Evolutionary conservation across 2,329 filamentous ascomycete species (phyloP), one percentile per base, ranked within the genome.

Genomic region (Myrmaecium sp.): DNA sequence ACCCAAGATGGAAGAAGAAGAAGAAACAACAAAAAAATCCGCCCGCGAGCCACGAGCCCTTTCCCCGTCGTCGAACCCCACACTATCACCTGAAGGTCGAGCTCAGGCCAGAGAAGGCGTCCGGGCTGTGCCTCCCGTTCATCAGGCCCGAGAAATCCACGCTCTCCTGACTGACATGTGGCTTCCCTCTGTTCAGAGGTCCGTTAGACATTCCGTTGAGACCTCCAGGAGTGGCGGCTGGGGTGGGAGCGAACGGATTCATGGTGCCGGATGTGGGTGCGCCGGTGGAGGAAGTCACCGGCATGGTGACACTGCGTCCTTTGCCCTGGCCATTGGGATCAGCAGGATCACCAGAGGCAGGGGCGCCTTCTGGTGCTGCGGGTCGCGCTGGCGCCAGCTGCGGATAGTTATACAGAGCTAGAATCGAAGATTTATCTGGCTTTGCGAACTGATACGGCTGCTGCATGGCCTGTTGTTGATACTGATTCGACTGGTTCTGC

Each of bases 71-170:
- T n/a, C n/a, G n/a, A n/a, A n/a, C n/a, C n/a, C n/a, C n/a, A n/a
- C n/a, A n/a, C n/a, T n/a, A n/a, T n/a, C n/a, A n/a, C n/a, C n/a
- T n/a, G n/a, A n/a, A n/a, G n/a, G n/a, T n/a, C n/a, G n/a, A n/a
- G n/a, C 75, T 81, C 35, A 84, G 55, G 26, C 74, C 78, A 3
- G 77, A 70, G 60, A 83, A 84, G 9, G 78, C 78, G 49, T 84
- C 78, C 3, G 78, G 78, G 39, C 76, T 82, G 43, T 83, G 77
- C 21, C 78, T 59, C 6, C 78, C 78, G 39, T 40, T 65, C 47
- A 69, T 60, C 21, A 76, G 66, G 36, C 71, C 62, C 29, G 60
- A 68, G 33, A 63, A 63, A 32, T 60, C 58, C 46, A 80, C 68
- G 47, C 77, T 83, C 43, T 83, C 78, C 25, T 76, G 65, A 40